Conservation (phyloP, 2,329 filamentous ascomycete species). For the Aschersonia sp. region DNA sequence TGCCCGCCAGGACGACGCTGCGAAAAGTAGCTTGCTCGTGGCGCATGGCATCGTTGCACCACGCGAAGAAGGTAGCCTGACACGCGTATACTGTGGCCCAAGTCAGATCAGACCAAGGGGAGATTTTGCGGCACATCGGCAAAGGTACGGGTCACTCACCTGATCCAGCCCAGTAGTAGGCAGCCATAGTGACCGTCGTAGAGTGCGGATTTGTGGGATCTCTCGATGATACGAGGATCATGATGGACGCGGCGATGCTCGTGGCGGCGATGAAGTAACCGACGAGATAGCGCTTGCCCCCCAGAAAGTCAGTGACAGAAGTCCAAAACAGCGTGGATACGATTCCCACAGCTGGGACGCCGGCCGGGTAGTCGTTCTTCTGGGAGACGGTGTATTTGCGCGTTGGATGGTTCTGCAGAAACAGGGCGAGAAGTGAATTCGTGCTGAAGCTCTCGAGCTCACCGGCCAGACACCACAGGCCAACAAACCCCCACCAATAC, state of each 20-base stretch:
- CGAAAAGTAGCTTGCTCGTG: constrained; percentile 48
- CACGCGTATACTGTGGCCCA: constrained; percentile 44
- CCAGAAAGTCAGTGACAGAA: constrained; percentile 49
- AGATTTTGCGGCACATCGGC: not conserved
- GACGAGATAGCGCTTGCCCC: constrained; percentile 49
- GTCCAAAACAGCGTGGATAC: constrained; percentile 54
- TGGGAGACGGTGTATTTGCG: constrained; percentile 29
- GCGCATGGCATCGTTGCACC: constrained; percentile 58
- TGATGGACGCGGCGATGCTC: constrained; percentile 43
- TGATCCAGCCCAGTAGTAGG: constrained; percentile 56
- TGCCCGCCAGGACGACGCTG: constrained; percentile 53
- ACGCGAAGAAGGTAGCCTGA: constrained; percentile 62
- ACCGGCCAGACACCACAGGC: constrained; percentile 56
- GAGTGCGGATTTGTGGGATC: constrained; percentile 21
- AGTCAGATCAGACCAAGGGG: not conserved
- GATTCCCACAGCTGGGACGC: constrained; percentile 41
- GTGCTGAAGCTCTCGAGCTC: constrained; percentile 57
- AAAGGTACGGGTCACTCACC: not conserved
- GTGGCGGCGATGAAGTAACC: constrained; percentile 54
- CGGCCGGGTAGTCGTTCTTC: constrained; percentile 42
- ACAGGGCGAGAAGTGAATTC: constrained; percentile 42
- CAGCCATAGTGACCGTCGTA: constrained; percentile 42
- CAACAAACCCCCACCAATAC: constrained; percentile 52
- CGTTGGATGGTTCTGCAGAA: constrained; percentile 31
- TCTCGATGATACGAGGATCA: constrained; percentile 41